Base-by-base conservation (phyloP, 805 yeast genomes). In the Priceomyces castillae region DNA sequence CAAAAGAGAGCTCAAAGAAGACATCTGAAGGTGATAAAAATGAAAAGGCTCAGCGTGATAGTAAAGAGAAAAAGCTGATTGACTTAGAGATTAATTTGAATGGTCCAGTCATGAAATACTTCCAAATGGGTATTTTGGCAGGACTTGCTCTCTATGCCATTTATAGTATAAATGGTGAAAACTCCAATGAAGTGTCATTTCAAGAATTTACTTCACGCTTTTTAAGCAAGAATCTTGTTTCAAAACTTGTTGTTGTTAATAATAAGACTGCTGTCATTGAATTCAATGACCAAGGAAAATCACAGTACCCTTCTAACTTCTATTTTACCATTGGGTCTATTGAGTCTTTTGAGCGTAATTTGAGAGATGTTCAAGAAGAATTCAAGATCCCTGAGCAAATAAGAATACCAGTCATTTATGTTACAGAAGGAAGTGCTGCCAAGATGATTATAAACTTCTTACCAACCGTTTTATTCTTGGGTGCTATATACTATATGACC, bases 391-490 rank as follows among this genome's bases (percentile, higher is more conserved):
- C 82, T 3, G 75, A 77, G 9, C 74, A 69, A 44, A 79, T 84
- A 51, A 76, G 87, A 50, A 71, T 92, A 23, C 99, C 99, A 0
- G 90, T 95, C 2, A 67, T 84, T 2, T 94, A 88, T 62, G 76
- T 81, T 25, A 80, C 78, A 49, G 88, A 84, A 60, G 88, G 90
- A 1, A 80, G 83, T 48, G 59, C 84, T 51, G 66, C 80, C 17
- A 80, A 82, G 41, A 73, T 84, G 30, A 49, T 87, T 23, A 69
- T 82, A 50, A 89, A 90, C 51, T 80, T 92, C 42, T 59, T 92
- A 40, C 99, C 99, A n/a, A 92, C 99, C 1, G 63, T 87, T 4
- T 66, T 92, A 42, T 77, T 94, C 70, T 81, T 94, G 54, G 97
- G 90, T 31, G 96, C 97, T 40, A 76, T 94, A 40, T 82, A 83